Evolutionary conservation across 306 rosid species (phyloP), one percentile per base, ranked within the genome.

Genomic region (Hippophae gyantsensis): DNA sequence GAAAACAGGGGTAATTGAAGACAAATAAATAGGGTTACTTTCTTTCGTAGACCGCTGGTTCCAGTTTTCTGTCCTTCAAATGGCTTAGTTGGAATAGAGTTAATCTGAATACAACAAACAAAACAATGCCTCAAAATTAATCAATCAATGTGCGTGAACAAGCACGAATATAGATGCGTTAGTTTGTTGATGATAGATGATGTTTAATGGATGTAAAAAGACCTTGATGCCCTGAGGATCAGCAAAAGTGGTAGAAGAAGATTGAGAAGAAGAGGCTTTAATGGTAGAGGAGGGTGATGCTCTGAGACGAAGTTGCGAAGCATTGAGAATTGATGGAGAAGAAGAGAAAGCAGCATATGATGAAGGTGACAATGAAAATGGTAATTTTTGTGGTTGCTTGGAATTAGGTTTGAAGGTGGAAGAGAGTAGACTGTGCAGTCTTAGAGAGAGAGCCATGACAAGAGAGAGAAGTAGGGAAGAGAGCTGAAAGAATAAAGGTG

Each of bases 51-150:
- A 38, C 99, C 99, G 63, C 99, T 93, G 9, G 99, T 93, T 48
- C 99, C 99, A 44, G 97, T 93, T 68, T 89, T 89, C 75, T 93
- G 99, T 5, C 99, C 99, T 58, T 93, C 89, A 9, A 86, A 76
- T 58, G 97, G 95, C 47, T 84, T 79, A 54, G 99, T 82, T 0
- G 89, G 87, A 66, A 89, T 73, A 42, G 79, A 80, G 32, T 84
- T 71, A 75, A 93, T 84, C 99, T 93, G 73, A 8, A 49, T 23
- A 48, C 6, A 54, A 42, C 0, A 47, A 8, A 54, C 13, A 46
- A 43, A 4, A 48, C 18, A 50, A 49, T 6, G n/a, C 7, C n/a
- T 54, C 43, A n/a, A 27, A 32, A 32, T 32, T 32, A 46, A 57
- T 38, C 43, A 25, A 52, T 8, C 32, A 42, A 57, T 42, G 43